Evolutionary conservation across 805 yeast species (phyloP).

Genomic region (Candida oleophila): DNA sequence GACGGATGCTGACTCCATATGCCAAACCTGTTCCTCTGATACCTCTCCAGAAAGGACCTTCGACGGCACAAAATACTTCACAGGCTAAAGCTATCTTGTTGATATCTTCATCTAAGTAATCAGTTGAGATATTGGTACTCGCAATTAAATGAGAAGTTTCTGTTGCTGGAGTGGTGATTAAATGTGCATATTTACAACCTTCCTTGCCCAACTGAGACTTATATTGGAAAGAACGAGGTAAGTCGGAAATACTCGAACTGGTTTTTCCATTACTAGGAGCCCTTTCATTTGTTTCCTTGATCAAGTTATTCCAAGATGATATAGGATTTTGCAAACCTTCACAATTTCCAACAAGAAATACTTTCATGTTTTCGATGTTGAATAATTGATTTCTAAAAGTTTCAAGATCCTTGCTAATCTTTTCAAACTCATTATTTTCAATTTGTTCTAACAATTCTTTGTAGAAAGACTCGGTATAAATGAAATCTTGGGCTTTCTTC

Average conservation of each 20-base stretch:
- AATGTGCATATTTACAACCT: conserved; percentile 54
- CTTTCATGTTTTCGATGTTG: conserved; percentile 57
- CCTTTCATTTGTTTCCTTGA: conserved; percentile 6
- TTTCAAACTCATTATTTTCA: conserved; percentile 51
- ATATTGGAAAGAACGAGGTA: conserved; percentile 55
- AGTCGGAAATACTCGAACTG: conserved; percentile 13
- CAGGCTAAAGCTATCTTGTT: conserved; percentile 71
- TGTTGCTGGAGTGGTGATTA: conserved; percentile 78
- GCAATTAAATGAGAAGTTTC: conserved; percentile 73
- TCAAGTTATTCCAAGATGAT: conserved; percentile 52
- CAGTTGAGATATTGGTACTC: conserved; percentile 57
- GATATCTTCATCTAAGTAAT: conserved; percentile 50
- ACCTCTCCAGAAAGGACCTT: conserved; percentile 97
- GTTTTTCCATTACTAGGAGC: conserved; percentile 5
- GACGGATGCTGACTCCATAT: conserved; percentile 72
- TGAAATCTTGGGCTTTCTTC: conserved; percentile 61
- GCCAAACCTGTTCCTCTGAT: conserved; percentile 94
- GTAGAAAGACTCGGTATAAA: conserved; percentile 61
- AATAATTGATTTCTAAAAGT: conserved; percentile 52
- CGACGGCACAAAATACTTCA: conserved; percentile 79
- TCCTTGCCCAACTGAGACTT: conserved; percentile 55
- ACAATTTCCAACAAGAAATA: conserved; percentile 72
- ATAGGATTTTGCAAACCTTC: conserved; percentile 53
- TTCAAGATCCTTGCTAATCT: conserved; percentile 51
- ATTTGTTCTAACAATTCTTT: conserved; percentile 44